These are phyloP conservation scores for Amoebophrya sp. DNA, from an alignment of 169 alveolate species.

Conservation along the genomic window DNA sequence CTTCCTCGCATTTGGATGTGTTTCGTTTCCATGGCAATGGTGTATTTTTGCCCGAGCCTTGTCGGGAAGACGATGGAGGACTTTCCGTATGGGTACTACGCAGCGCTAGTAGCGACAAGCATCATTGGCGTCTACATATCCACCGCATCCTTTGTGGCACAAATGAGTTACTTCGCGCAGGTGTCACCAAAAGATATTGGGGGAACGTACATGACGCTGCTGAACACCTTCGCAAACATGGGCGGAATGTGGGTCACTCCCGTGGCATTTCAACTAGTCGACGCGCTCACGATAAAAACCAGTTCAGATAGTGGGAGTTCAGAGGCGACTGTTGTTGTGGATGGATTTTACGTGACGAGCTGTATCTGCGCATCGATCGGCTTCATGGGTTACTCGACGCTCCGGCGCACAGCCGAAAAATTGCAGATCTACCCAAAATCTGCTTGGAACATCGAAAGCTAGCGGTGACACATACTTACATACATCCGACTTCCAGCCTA, in stretches of 20 bases:
- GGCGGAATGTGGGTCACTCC: slow-evolving; percentile 36
- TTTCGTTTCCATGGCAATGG: not conserved
- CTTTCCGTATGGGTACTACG: slow-evolving; percentile 17
- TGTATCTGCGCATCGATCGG: not conserved
- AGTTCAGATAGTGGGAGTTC: too few relatives aligned
- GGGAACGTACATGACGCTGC: slow-evolving; percentile 52
- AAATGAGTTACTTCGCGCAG: slow-evolving; percentile 51
- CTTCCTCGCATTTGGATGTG: slow-evolving; percentile 33
- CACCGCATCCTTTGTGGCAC: slow-evolving; percentile 38
- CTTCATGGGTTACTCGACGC: not conserved
- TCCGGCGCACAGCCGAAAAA: not conserved
- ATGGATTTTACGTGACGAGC: not conserved
- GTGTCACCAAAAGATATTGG: slow-evolving; percentile 46
- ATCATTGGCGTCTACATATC: slow-evolving; percentile 36
- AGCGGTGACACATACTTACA: too few relatives aligned
- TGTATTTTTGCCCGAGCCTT: not conserved
- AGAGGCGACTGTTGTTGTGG: not conserved
- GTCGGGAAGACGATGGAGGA: not conserved
- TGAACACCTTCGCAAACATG: slow-evolving; percentile 48
- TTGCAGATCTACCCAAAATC: not conserved
- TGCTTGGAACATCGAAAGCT: not conserved
- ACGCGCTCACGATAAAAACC: not conserved
- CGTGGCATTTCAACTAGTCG: not conserved
- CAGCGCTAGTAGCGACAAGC: not conserved
- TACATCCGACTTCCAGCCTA: too few relatives aligned